Conservation (phyloP, 805 yeast genomes). For the Yamadazyma akitaensis region DNA sequence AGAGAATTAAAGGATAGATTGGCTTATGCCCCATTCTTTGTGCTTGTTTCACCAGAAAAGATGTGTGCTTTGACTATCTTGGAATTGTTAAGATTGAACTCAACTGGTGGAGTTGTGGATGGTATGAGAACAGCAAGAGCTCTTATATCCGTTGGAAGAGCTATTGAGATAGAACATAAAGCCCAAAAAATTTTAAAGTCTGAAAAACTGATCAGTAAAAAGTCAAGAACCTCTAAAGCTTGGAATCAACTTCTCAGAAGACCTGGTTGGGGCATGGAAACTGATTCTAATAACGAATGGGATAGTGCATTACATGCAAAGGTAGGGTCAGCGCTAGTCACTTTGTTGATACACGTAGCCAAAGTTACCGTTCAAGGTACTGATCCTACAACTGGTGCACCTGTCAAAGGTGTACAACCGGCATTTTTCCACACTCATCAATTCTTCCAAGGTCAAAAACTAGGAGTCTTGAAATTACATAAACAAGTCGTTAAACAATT, state of each 20-base stretch:
- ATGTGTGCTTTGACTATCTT: conserved; percentile 80
- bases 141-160: conserved; percentile 75
- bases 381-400: conserved; percentile 74
- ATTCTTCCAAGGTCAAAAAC: conserved; percentile 68
- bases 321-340: conserved; percentile 76
- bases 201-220: conserved; percentile 50
- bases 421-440: conserved; percentile 90
- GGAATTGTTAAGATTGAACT: conserved; percentile 70
- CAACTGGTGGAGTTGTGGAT: conserved; percentile 71
- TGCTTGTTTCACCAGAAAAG: conserved; percentile 71
- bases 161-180: conserved; percentile 80
- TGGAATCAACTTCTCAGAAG: conserved; percentile 43
- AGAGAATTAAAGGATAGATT: conserved; percentile 40
- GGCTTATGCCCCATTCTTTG: conserved; percentile 73
- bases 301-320: conserved; percentile 43
- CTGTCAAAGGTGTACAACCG: conserved; percentile 73
- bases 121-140: conserved; percentile 86
- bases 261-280: conserved; percentile 15
- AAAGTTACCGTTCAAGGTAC: conserved; percentile 72
- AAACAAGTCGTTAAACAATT: conserved; percentile 61
- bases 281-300: conserved; percentile 20
- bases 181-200: conserved; percentile 60
- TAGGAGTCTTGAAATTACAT: conserved; percentile 81
- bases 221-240: conserved; percentile 44
- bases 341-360: conserved; percentile 77